These are phyloP conservation scores for Aquanectria penicillioides DNA, from an alignment of 2,329 filamentous ascomycete species.

Conservation along the genomic window DNA sequence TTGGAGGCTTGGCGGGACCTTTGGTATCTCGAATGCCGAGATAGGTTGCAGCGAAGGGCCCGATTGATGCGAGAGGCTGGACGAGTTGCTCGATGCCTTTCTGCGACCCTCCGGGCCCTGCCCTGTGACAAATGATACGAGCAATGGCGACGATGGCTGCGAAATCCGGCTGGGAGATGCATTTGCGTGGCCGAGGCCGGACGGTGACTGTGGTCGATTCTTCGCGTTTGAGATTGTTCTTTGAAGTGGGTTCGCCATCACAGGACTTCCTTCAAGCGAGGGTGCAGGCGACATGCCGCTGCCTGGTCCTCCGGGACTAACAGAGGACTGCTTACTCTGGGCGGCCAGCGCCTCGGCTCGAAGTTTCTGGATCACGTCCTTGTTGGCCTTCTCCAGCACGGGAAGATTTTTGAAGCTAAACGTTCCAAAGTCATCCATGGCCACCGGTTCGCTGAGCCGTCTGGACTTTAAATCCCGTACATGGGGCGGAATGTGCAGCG, in stretches of 20 bases:
- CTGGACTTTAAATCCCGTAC: conserved; percentile 90
- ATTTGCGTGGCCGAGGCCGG: conserved; percentile 79
- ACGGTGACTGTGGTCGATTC: conserved; percentile 87
- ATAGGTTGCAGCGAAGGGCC: conserved; percentile 72
- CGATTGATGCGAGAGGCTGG: conserved; percentile 83
- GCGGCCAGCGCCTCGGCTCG: conserved; percentile 86
- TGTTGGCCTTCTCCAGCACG: conserved; percentile 97
- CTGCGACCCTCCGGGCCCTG: conserved; percentile 81
- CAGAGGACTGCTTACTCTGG: conserved; percentile 63
- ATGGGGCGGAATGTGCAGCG: conserved; percentile 94
- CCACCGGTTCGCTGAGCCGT: conserved; percentile 88
- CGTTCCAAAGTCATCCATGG: conserved; percentile 91
- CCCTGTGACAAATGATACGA: conserved; percentile 94
- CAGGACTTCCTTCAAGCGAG: conserved; percentile 84
- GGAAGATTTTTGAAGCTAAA: conserved; percentile 98
- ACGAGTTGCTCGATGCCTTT: conserved; percentile 92
- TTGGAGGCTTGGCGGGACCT: conserved; percentile 67
- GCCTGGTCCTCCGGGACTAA: conserved; percentile 55
- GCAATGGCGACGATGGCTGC: conserved; percentile 75
- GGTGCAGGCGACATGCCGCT: conserved; percentile 69
- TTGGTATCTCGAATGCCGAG: conserved; percentile 77
- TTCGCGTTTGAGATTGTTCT: conserved; percentile 86
- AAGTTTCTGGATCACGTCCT: conserved; percentile 97
- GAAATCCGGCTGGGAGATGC: conserved; percentile 88
- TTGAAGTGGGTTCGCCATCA: conserved; percentile 82